Evolutionary conservation across 768 basidiomycete genomes (phyloP).

Genomic region (Rossbeevera mucosa): DNA sequence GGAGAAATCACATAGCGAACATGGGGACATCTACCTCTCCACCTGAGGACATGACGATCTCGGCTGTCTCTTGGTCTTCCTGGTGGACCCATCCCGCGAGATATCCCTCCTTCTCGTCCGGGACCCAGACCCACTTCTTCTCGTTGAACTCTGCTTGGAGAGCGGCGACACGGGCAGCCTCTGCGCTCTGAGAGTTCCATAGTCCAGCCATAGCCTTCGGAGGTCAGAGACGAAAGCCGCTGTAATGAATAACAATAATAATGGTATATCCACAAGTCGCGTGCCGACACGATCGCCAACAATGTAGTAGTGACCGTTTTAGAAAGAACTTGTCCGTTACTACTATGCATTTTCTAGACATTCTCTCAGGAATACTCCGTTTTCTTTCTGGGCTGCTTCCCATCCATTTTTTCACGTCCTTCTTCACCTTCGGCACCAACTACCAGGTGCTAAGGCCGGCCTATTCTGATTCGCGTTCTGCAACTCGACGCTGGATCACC

Average conservation of each 20-base stretch:
- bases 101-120: conserved; percentile 89
- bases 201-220: conserved; percentile 43
- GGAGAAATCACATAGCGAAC: background rate
- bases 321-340: conserved; percentile 9
- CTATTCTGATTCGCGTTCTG: conserved; percentile 42
- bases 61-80: conserved; percentile 77
- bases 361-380: conserved; percentile 51
- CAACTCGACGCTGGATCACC: conserved; percentile 71
- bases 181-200: conserved; percentile 50
- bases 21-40: conserved; percentile 58
- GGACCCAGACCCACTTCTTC: conserved; percentile 99
- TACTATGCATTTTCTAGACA: background rate
- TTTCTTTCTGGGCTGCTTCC: conserved; percentile 65
- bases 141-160: conserved; percentile 95
- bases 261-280: conserved; percentile 4
- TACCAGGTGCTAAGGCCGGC: conserved; percentile 38
- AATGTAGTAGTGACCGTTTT: conserved; percentile 4
- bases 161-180: conserved; percentile 80
- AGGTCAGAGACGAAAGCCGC: background rate
- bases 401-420: conserved; percentile 58
- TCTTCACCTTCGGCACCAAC: conserved; percentile 41
- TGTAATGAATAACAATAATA: background rate
- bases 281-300: background rate
- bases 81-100: conserved; percentile 90
- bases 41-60: conserved; percentile 79